Conservation (phyloP, 2,329 filamentous ascomycete species). For the Sporothrix brasiliensis region DNA sequence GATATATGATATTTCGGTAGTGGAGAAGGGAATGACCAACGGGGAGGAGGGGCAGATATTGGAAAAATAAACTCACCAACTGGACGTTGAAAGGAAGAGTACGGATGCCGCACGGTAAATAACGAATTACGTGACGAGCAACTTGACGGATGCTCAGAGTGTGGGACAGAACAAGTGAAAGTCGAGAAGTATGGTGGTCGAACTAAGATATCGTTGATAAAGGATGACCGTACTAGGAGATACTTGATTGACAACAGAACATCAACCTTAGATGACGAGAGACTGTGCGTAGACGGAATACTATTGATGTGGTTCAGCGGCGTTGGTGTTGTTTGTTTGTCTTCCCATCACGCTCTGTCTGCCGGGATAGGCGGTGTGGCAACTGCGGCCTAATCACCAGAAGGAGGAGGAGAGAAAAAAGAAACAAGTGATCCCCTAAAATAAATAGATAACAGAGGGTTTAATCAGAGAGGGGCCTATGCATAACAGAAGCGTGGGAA, state of each 20-base stretch:
- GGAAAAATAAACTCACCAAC: neutral
- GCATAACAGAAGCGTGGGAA: neutral
- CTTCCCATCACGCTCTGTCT: neutral
- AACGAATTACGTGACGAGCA: neutral
- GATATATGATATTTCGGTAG: neutral
- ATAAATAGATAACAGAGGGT: neutral
- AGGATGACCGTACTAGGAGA: neutral
- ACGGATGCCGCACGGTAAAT: too few relatives aligned
- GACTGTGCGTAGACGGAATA: neutral
- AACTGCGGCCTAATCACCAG: neutral
- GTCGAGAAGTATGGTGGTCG: neutral
- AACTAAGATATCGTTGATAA: neutral
- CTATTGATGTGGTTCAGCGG: neutral
- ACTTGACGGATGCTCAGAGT: neutral
- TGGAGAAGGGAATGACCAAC: neutral
- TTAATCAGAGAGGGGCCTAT: neutral
- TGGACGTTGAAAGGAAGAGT: too few relatives aligned
- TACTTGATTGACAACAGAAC: neutral
- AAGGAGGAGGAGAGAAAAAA: neutral
- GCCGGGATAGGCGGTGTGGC: conserved; percentile 1
- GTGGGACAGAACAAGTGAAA: neutral
- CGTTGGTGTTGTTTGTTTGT: neutral
- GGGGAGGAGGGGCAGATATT: neutral
- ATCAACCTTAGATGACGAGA: too few relatives aligned
- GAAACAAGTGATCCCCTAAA: neutral